phyloP scores from a whole-genome alignment of 1,284 basidiomycete genomes.

The Cutaneotrichosporon cavernicola region DNA sequence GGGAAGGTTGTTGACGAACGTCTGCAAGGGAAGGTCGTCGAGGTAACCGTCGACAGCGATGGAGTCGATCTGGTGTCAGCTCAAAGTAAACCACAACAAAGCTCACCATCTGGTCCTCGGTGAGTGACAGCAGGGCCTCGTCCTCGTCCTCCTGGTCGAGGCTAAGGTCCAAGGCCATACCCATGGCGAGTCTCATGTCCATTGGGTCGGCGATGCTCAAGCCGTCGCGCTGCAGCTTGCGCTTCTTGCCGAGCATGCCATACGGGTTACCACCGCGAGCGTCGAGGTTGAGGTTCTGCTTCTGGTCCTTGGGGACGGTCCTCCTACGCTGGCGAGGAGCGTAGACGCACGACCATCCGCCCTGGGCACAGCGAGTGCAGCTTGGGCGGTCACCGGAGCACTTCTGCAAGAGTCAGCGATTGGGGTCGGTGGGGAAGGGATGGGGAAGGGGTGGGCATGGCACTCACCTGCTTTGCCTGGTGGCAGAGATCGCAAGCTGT shows the following conservation, averaged over 20 bases:
- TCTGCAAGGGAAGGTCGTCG: constrained; percentile 48
- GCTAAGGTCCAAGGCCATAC: constrained; percentile 50
- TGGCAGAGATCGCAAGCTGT: constrained; percentile 52
- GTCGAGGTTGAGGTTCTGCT: constrained; percentile 29
- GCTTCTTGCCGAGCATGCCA: constrained; percentile 37
- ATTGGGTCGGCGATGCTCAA: constrained; percentile 37
- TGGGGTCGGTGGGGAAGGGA: neutral
- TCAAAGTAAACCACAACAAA: neutral
- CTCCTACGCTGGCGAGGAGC: constrained; percentile 50
- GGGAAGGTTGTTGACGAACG: constrained; percentile 49
- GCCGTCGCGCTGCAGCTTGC: constrained; percentile 41
- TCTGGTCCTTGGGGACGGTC: constrained; percentile 49
- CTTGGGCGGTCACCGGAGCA: constrained; percentile 51
- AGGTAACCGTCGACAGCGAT: constrained; percentile 52
- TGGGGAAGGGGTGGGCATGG: neutral
- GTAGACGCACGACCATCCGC: constrained; percentile 50
- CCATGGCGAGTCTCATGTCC: constrained; percentile 50
- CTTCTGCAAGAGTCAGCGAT: constrained; percentile 33
- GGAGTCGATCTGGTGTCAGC: constrained; percentile 40
- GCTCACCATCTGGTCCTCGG: constrained; percentile 50
- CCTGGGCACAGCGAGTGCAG: constrained; percentile 49
- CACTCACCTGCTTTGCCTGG: constrained; percentile 47
- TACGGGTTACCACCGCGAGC: constrained; percentile 8
- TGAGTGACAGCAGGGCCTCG: constrained; percentile 45
- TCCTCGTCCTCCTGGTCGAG: constrained; percentile 46